These are phyloP conservation scores for Pulveroboletus ravenelii DNA, from an alignment of 768 basidiomycete species.

Conservation along the genomic window DNA sequence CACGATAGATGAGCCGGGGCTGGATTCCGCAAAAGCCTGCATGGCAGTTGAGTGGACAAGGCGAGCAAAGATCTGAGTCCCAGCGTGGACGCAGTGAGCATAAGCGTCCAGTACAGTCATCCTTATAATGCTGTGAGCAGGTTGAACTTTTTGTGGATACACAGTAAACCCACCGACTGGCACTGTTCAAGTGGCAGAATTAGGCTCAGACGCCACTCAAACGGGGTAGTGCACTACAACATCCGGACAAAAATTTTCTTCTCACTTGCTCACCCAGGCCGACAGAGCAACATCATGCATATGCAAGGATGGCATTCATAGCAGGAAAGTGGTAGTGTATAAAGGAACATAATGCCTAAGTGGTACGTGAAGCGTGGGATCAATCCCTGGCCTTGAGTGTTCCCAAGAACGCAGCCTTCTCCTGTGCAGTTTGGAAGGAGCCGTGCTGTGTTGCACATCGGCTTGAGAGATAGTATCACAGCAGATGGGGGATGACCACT, in stretches of 20 bases:
- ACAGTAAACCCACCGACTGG: slow-evolving; percentile 39
- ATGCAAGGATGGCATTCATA: slow-evolving; percentile 34
- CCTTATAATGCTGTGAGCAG: slow-evolving; percentile 35
- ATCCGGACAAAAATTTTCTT: not conserved
- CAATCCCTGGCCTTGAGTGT: slow-evolving; percentile 81
- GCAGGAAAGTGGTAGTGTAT: slow-evolving; percentile 35
- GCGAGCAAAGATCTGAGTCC: slow-evolving; percentile 49
- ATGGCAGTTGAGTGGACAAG: slow-evolving; percentile 27
- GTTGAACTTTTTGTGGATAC: not conserved
- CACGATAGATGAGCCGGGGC: not conserved
- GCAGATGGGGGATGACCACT: slow-evolving; percentile 26
- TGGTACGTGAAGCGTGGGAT: slow-evolving; percentile 40
- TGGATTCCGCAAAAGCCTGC: slow-evolving; percentile 22
- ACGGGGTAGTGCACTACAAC: not conserved
- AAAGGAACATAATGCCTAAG: slow-evolving; percentile 35
- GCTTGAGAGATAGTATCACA: not conserved
- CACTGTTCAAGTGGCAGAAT: slow-evolving; percentile 16
- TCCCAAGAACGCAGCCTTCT: slow-evolving; percentile 93
- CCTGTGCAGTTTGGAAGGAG: slow-evolving; percentile 94
- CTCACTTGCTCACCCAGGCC: not conserved
- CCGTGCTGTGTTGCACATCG: slow-evolving; percentile 59
- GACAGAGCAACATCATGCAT: slow-evolving; percentile 1
- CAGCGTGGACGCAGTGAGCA: slow-evolving; percentile 81
- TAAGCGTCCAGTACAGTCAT: slow-evolving; percentile 71
- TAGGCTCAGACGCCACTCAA: not conserved